Evolutionary conservation across 1,284 basidiomycete species (phyloP).

Genomic region (Heterobasidion parviporum): DNA sequence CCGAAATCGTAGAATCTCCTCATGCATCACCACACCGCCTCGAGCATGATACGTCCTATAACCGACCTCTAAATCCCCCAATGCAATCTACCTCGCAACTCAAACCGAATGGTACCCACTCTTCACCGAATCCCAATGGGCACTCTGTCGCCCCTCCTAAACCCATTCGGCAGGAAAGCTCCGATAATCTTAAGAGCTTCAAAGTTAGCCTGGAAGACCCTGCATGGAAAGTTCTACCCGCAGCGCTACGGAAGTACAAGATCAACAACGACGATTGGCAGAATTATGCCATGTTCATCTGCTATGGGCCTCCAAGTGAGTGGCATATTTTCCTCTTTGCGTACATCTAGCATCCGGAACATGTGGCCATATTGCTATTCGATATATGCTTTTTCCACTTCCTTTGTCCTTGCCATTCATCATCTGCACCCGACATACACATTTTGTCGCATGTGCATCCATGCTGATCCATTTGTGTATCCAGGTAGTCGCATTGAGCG

Average conservation of each 20-base stretch:
- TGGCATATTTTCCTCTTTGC: constrained; percentile 7
- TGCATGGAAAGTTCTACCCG: constrained; percentile 95
- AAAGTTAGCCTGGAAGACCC: constrained; percentile 94
- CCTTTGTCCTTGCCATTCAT: too few species aligned
- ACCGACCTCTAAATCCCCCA: constrained; percentile 19
- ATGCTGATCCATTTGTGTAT: background rate
- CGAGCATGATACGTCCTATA: constrained; percentile 54
- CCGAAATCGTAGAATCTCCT: constrained; percentile 56
- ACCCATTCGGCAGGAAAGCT: constrained; percentile 53
- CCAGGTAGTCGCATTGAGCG: constrained; percentile 79
- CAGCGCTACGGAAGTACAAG: constrained; percentile 97
- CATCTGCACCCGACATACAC: background rate
- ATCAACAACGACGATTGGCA: constrained; percentile 99
- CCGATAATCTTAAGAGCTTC: constrained; percentile 79
- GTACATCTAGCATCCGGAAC: too few species aligned
- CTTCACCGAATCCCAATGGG: constrained; percentile 15
- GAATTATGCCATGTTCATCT: constrained; percentile 98
- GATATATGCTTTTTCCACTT: too few species aligned
- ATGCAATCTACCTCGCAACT: constrained; percentile 9
- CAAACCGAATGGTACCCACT: constrained; percentile 19
- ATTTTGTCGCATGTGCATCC: background rate
- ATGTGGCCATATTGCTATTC: too few species aligned
- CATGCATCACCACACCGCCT: constrained; percentile 67
- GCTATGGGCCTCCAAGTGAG: constrained; percentile 85
- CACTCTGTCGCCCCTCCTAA: constrained; percentile 27